A percentile compares a stretch with the other conserved stretches of the same genome.
phyloP scores from a whole-genome alignment of 1,139 yeast species.

The Nakaseomyces sp. region DNA sequence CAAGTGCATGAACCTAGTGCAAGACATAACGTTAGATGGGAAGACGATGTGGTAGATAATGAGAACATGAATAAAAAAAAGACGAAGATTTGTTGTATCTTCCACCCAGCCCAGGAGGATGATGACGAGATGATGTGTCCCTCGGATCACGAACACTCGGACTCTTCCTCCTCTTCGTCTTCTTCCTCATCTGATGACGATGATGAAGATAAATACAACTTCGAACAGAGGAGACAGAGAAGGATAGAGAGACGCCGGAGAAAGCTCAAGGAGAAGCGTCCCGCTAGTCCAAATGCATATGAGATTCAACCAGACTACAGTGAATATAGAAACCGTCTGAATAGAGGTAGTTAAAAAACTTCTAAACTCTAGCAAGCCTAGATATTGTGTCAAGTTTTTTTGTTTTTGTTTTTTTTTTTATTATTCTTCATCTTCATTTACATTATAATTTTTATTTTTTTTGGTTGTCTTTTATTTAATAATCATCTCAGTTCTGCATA shows the following conservation, averaged over 20 bases:
- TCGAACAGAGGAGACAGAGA: slow-evolving; percentile 27
- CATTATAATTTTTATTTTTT: not conserved
- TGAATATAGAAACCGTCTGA: slow-evolving; percentile 25
- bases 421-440: no score
- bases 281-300: slow-evolving; percentile 57
- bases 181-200: slow-evolving; percentile 28
- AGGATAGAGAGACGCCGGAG: slow-evolving; percentile 29
- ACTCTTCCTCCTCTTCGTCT: slow-evolving; percentile 18
- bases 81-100: slow-evolving; percentile 91
- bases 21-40: slow-evolving; percentile 63
- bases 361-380: no score
- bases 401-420: no score
- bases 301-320: slow-evolving; percentile 62
- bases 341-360: slow-evolving; percentile 13
- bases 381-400: no score
- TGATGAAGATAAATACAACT: slow-evolving; percentile 19
- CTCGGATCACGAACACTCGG: slow-evolving; percentile 21
- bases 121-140: slow-evolving; percentile 44
- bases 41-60: slow-evolving; percentile 78
- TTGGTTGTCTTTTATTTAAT: no score
- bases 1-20: slow-evolving; percentile 5
- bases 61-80: slow-evolving; percentile 82
- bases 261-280: slow-evolving; percentile 21
- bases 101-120: slow-evolving; percentile 72
- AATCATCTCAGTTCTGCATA: not conserved